Base-by-base conservation (phyloP, 1,139 yeast species). In the Maudiozyma humilis region DNA sequence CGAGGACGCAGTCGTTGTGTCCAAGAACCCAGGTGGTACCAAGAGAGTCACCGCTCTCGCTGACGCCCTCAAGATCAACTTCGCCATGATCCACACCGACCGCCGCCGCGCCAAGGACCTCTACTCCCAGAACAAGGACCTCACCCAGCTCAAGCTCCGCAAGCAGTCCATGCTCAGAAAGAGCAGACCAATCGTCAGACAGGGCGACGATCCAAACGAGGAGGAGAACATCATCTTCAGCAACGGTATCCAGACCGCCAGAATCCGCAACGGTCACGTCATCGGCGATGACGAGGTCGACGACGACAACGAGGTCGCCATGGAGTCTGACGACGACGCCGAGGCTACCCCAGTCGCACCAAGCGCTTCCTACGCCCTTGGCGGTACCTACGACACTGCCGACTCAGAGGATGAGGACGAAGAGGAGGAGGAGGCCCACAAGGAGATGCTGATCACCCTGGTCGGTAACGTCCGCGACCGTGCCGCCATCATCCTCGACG, bases 31-130 rank as follows among this genome's bases (percentile, higher is more conserved):
- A 20, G 98, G 98, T 51, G 99, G 98, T 42, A 89, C 98, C 19
- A 93, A 93, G 64, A 76, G 98, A 54, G 99, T 91, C 43, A 93
- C 99, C 30, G 93, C 96, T 2, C 72, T 93, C 59, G 98, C 98
- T 8, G 99, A 93, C 67, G 79, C 93, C 29, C 74, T 93, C 56
- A 91, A 91, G 67, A 87, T 91, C 54, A 88, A 91, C 65, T 93
- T 93, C 61, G 99, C 98, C 48, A 91, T 93, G 97, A 91, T 93
- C 55, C 97, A 93, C 64, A 91, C 98, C 29, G 98, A 91, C 67
- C 79, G 97, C 63, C 82, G 96, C 66, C 81, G 98, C 66, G 78
- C 82, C 40, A 82, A 81, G 57, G 95, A 84, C 65, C 73, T 76
- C 44, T 82, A 78, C 39, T 60, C 71, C 12, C 68, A 65, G 49